Evolutionary conservation across 305 asterid genomes (phyloP).

Genomic region (Plantago rigida): DNA sequence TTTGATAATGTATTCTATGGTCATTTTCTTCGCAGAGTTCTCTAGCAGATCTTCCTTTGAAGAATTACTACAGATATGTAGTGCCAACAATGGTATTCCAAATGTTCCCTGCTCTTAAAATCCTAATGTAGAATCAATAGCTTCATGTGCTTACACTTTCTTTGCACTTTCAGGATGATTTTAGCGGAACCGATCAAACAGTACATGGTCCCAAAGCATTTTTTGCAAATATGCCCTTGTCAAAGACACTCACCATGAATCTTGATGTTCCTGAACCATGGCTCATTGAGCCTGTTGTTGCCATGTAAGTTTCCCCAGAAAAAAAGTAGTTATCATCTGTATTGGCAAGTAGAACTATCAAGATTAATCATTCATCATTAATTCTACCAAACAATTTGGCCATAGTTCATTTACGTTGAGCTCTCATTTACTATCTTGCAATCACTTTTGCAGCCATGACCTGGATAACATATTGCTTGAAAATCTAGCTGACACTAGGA

Average conservation of each 20-base stretch:
- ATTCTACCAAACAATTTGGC: not conserved
- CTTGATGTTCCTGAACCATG: constrained; percentile 98
- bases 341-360: constrained; percentile 1
- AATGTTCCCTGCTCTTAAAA: constrained; percentile 23
- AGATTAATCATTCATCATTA: not conserved
- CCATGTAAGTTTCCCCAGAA: constrained; percentile 51
- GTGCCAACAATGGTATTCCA: constrained; percentile 71
- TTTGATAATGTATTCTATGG: constrained; percentile 23
- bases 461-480: constrained; percentile 93
- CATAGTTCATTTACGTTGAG: not conserved
- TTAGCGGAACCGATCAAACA: constrained; percentile 61
- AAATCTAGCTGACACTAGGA: constrained; percentile 82
- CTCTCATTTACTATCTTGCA: constrained; percentile 17
- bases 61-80: constrained; percentile 95
- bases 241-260: constrained; percentile 98
- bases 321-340: not conserved
- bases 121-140: constrained; percentile 22
- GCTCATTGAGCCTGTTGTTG: constrained; percentile 91
- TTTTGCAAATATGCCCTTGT: constrained; percentile 95
- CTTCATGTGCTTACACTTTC: constrained; percentile 28
- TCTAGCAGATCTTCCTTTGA: constrained; percentile 92
- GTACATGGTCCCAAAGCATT: constrained; percentile 85
- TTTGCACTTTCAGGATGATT: constrained; percentile 68
- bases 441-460: constrained; percentile 66
- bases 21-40: constrained; percentile 63